Percentiles rank a stretch among this genome's conserved stretches.
These are phyloP conservation scores for Apiospora phragmitis DNA, from an alignment of 2,329 filamentous ascomycete species.

Conservation along the genomic window DNA sequence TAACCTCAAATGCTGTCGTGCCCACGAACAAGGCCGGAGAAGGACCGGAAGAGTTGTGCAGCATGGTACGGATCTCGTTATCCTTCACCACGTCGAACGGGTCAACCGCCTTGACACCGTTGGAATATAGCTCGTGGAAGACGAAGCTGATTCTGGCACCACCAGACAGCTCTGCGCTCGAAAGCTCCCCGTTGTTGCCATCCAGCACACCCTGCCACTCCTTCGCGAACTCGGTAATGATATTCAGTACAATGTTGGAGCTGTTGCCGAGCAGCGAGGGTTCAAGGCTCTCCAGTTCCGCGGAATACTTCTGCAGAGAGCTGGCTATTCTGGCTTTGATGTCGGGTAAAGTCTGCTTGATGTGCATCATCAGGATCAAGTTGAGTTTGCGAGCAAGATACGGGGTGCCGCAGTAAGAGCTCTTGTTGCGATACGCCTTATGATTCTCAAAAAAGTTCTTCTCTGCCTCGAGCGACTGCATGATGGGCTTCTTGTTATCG, in stretches of 20 bases:
- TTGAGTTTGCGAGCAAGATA: slow-evolving; percentile 97
- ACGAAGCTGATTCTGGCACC: slow-evolving; percentile 99
- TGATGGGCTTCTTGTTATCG: slow-evolving; percentile 95
- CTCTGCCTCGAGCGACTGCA: slow-evolving; percentile 86
- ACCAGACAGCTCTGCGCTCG: slow-evolving; percentile 89
- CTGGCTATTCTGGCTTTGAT: slow-evolving; percentile 97
- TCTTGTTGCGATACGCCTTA: slow-evolving; percentile 98
- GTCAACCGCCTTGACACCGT: slow-evolving; percentile 96
- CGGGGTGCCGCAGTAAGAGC: slow-evolving; percentile 95
- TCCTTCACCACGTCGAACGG: slow-evolving; percentile 98
- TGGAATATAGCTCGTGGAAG: slow-evolving; percentile 97
- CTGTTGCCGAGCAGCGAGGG: slow-evolving; percentile 96
- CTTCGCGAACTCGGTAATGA: slow-evolving; percentile 98
- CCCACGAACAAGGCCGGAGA: slow-evolving; percentile 96
- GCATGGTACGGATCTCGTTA: slow-evolving; percentile 91
- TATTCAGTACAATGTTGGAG: slow-evolving; percentile 94
- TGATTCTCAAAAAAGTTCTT: slow-evolving; percentile 98
- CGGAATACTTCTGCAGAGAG: slow-evolving; percentile 86
- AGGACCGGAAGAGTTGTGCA: slow-evolving; percentile 99
- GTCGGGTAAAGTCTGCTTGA: slow-evolving; percentile 97
- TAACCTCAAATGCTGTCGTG: slow-evolving; percentile 96
- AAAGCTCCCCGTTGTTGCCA: slow-evolving; percentile 94
- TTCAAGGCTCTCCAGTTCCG: slow-evolving; percentile 80
- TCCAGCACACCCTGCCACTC: slow-evolving; percentile 96
- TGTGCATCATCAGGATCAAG: slow-evolving; percentile 99